Base-by-base conservation (phyloP, 2,329 filamentous ascomycete species). In the Didymella segeticola region DNA sequence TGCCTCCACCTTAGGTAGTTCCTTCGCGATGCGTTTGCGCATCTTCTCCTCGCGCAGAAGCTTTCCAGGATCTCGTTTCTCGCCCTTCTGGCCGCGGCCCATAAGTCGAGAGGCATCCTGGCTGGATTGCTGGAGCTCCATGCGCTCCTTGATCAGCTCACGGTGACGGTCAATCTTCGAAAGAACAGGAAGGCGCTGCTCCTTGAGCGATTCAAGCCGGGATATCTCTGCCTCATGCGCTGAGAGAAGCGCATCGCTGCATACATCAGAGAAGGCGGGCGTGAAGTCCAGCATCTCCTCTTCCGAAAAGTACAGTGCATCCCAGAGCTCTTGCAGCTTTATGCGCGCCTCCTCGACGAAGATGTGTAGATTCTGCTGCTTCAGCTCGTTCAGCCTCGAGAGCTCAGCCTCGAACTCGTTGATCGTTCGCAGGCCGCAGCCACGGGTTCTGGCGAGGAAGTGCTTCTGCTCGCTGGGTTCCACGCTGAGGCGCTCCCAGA, bases 271-370 rank as follows among this genome's bases (percentile, higher is more conserved):
- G 73, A 98, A 98, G 34, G 93, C 95, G 0, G 96, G 95, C 0
- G 93, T 95, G 66, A 99, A 99, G 63, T 97, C 93, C 51, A 98
- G 85, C 93, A 98, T 98, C 78, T 99, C 95, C 68, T 99, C 95
- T 72, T 99, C 95, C 0, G 91, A 96, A 70, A 96, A 93, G 79
- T 95, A 98, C 1, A 99, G 79, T 0, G 86, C 82, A 71, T 99
- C 95, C 95, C 96, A 99, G 0, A 99, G 85, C 69, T 96, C 93
- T 74, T 98, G 93, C 10, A 99, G 83, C 71, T 90, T 91, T 77
- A 87, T 90, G 33, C 96, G 86, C 17, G 93, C 89, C 78, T 99
- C 95, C 73, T 98, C 95, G 10, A 99, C 91, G 68, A 99, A 99
- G 4, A 98, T 77, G 71, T 97, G 93, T 58, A 99, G 82, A 68